Evolutionary conservation across 2,329 filamentous ascomycete species (phyloP).

Genomic region (Triangularia verruculosa): DNA sequence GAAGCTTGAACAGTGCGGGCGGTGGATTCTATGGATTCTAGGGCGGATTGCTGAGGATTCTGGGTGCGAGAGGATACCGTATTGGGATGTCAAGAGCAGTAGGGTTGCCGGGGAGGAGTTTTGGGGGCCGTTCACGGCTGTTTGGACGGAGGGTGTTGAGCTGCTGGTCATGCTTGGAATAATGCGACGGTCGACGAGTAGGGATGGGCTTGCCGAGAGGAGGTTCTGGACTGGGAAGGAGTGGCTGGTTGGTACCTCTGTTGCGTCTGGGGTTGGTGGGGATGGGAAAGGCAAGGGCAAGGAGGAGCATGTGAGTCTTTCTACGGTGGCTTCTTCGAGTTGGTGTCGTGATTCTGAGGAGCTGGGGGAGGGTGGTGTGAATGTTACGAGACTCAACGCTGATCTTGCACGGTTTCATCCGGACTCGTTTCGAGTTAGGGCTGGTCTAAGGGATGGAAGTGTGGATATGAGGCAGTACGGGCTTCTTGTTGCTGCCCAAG

Average conservation of each 20-base stretch:
- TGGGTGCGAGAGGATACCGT: background rate
- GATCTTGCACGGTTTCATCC: background rate
- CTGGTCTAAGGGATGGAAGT: background rate
- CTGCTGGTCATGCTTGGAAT: background rate
- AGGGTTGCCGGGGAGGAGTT: background rate
- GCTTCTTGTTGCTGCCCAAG: background rate
- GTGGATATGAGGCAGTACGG: background rate
- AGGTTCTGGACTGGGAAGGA: background rate
- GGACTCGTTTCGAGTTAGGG: background rate
- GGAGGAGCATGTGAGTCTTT: background rate
- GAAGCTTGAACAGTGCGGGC: background rate
- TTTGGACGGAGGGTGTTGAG: background rate
- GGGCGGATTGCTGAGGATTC: background rate
- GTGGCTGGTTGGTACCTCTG: background rate
- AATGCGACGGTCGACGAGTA: background rate
- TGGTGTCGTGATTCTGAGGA: background rate
- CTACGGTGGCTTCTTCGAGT: background rate
- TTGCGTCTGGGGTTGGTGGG: background rate
- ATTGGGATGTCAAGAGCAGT: background rate
- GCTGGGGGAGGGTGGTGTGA: background rate
- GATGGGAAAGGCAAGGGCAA: background rate
- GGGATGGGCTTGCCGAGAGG: background rate
- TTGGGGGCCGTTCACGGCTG: background rate
- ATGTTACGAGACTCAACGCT: background rate
- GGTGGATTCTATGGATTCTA: background rate